Percentiles rank a stretch among this genome's conserved stretches.
Evolutionary conservation across 768 basidiomycete species (phyloP).

Genomic region (Phanerochaete carnosa): DNA sequence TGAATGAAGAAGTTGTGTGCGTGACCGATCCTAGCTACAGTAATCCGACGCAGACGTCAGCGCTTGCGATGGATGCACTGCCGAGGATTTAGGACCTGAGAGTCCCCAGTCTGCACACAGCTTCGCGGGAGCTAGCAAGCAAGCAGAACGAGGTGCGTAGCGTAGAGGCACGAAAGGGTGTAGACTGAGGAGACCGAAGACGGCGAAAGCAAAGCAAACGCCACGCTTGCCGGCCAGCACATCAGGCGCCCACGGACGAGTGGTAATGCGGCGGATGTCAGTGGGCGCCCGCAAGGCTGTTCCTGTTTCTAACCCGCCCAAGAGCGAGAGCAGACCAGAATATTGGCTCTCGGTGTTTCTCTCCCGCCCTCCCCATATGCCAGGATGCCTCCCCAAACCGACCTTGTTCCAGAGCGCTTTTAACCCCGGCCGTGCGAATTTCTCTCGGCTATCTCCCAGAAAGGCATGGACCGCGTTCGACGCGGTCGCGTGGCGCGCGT

Average conservation of each 20-base stretch:
- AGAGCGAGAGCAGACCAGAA: neutral
- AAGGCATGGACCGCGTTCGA: neutral
- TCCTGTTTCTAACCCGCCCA: neutral
- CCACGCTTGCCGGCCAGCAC: neutral
- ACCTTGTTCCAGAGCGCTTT: neutral
- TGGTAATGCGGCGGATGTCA: conserved; percentile 3
- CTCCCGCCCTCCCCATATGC: neutral
- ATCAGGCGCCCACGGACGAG: neutral
- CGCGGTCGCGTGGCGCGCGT: conserved; percentile 7
- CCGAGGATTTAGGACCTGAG: too few relatives aligned
- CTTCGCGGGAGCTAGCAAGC: too few relatives aligned
- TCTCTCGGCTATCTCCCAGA: neutral
- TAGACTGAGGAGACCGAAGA: neutral
- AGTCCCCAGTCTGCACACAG: too few relatives aligned
- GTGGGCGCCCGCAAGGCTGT: neutral
- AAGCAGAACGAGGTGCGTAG: too few relatives aligned
- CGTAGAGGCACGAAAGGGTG: neutral
- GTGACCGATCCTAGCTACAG: neutral
- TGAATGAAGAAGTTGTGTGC: neutral
- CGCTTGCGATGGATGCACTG: too few relatives aligned
- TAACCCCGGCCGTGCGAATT: neutral
- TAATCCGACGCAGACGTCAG: too few relatives aligned
- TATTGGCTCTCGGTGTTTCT: neutral
- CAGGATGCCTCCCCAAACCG: neutral
- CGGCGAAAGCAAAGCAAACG: neutral